Conservation (phyloP, 805 yeast species). For the Metschnikowia dekortorum region DNA sequence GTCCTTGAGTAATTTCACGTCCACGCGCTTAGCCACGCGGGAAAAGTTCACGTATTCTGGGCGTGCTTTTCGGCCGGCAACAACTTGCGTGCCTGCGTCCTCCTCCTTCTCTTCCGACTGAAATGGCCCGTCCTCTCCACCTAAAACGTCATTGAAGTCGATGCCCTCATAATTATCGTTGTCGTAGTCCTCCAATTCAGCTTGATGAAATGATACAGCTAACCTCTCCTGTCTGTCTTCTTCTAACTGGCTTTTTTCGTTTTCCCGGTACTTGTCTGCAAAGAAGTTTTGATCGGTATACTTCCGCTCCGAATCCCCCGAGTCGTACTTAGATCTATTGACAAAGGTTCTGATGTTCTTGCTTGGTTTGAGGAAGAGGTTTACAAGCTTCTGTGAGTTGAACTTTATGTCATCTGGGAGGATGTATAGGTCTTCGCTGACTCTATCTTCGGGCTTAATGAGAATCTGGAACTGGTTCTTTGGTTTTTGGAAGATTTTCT, state of each 20-base stretch:
- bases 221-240: conserved; percentile 32
- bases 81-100: conserved; percentile 15
- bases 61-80: conserved; percentile 24
- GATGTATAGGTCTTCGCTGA: conserved; percentile 33
- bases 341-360: conserved; percentile 33
- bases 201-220: conserved; percentile 37
- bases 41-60: conserved; percentile 54
- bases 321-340: conserved; percentile 1
- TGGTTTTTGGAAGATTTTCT: conserved; percentile 31
- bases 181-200: conserved; percentile 38
- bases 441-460: conserved; percentile 29
- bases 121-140: conserved; percentile 19
- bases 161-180: conserved; percentile 35
- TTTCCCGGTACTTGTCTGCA: conserved; percentile 54
- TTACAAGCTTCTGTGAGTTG: conserved; percentile 62
- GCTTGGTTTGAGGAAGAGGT: conserved; percentile 64
- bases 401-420: conserved; percentile 74
- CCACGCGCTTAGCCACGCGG: conserved; percentile 72
- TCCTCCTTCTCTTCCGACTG: conserved; percentile 14
- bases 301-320: conserved; percentile 14
- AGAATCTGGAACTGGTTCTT: conserved; percentile 19
- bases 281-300: conserved; percentile 66
- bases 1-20: conserved; percentile 66
- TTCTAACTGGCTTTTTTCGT: conserved; percentile 25
- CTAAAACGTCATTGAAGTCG: conserved; percentile 43